These are phyloP conservation scores for Colletotrichum lupini DNA, from an alignment of 2,329 filamentous ascomycete species.

Conservation along the genomic window DNA sequence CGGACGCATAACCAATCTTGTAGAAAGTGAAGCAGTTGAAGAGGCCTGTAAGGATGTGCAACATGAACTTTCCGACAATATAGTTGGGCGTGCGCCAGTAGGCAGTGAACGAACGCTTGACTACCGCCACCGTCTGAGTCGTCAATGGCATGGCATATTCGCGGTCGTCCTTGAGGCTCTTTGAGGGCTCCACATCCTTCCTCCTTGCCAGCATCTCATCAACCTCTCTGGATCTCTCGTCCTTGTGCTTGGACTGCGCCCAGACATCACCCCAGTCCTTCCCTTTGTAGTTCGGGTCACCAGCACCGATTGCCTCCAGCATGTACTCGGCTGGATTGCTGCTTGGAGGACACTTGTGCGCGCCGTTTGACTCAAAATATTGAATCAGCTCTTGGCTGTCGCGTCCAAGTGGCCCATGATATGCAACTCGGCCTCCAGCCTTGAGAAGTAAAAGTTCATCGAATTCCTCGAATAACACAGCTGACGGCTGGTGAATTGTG, in stretches of 20 bases:
- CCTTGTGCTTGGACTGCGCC: slow-evolving; percentile 62
- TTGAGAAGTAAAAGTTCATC: slow-evolving; percentile 66
- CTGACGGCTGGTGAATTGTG: slow-evolving; percentile 70
- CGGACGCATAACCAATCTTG: slow-evolving; percentile 64
- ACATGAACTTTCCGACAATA: slow-evolving; percentile 69
- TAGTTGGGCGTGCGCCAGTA: slow-evolving; percentile 77
- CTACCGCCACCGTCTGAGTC: slow-evolving; percentile 64
- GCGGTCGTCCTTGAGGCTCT: slow-evolving; percentile 59
- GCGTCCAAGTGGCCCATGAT: slow-evolving; percentile 64
- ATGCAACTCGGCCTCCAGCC: slow-evolving; percentile 63
- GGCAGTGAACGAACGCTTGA: slow-evolving; percentile 67
- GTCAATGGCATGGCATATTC: slow-evolving; percentile 72
- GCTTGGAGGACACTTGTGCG: slow-evolving; percentile 55
- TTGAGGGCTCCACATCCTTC: slow-evolving; percentile 48
- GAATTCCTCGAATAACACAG: slow-evolving; percentile 66
- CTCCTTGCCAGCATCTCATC: slow-evolving; percentile 60
- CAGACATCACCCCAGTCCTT: slow-evolving; percentile 74
- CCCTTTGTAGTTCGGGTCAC: slow-evolving; percentile 68
- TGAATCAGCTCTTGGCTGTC: slow-evolving; percentile 59
- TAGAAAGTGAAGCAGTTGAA: slow-evolving; percentile 81
- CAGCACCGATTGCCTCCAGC: slow-evolving; percentile 70
- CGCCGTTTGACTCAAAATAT: slow-evolving; percentile 65
- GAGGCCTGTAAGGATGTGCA: slow-evolving; percentile 71
- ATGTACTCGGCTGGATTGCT: slow-evolving; percentile 67
- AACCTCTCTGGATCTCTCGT: slow-evolving; percentile 61